Base-by-base conservation (phyloP, 2,329 filamentous ascomycete species). In the Didymella lethalis region DNA sequence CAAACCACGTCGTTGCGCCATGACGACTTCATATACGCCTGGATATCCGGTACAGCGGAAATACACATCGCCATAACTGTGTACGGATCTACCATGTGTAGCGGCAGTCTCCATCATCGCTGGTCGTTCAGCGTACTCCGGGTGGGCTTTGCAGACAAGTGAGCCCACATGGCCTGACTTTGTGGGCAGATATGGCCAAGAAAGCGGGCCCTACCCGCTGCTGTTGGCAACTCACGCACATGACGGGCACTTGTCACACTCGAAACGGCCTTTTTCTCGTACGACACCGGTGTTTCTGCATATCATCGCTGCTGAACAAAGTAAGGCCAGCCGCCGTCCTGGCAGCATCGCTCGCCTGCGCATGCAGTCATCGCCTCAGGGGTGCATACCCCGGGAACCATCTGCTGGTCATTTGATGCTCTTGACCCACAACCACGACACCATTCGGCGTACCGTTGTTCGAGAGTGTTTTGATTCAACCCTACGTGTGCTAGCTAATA, bases 111-210 rank as follows among this genome's bases (percentile, higher is more conserved):
- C 36, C 36, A 40, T 6, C 11, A 5, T 18, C 34, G 34, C 4
- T 38, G 14, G 32, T 7, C 11, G 28, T 29, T 29, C 28, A 29
- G 28, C 28, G 31, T 34, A 23, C 12, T 10, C 4, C 12, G 31
- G 11, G 31, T 12, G 31, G 31, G 31, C 31, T 34, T 34, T 12
- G 31, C 31, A 34, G 23, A 14, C 31, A 50, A 50, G 48, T 62
- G 48, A 59, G 59, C 38, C 59, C 56, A 56, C 53, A 25, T 56
- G 23, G 59, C 36, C 57, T 62, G 49, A 62, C n/a, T 14, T 38
- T 34, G 12, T 34, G 31, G 31, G 31, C 31, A 34, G 16, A 38
- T 18, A 3, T 38, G 34, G 34, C 16, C 34, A 7, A 38, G 10
- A 3, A 23, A 14, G n/a, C 18, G 38, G 38, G 36, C 36, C 36